Base-by-base conservation (phyloP, 2,329 filamentous ascomycete species). In the Penicillium sp. region DNA sequence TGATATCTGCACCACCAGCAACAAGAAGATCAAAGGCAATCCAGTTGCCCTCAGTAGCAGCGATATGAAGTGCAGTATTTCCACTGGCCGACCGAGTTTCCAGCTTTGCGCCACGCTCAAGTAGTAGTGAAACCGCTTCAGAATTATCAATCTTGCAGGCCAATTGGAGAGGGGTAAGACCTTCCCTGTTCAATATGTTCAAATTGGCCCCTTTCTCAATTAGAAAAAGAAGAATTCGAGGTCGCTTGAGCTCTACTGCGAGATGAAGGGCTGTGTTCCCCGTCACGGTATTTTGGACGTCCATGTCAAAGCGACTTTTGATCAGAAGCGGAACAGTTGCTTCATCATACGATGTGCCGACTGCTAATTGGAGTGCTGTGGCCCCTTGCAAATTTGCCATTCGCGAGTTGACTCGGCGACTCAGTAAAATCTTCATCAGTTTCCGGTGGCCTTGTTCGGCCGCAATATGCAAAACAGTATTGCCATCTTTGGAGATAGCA, bases 381-480 rank as follows among this genome's bases (percentile, higher is more conserved):
- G 50, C 43, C 0, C 71, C 72, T 39, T 65, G n/a, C 0, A 61
- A 1, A 9, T 69, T 66, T 1, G 64, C 61, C 14, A 53, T 66
- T 13, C 54, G 63, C 0, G 60, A 47, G 19, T 72, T 67, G 0
- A 63, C 56, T 0, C 51, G 64, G 0, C 54, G 60, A 1, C 47
- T 40, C 11, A 71, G 58, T 6, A 74, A 56, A 0, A 68, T 1
- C 46, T 66, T 73, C 50, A 74, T 69, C 7, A 62, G 50, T 50
- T 68, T 70, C 1, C 70, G 56, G 5, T 73, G 65, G 6, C 71
- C 71, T 44, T 61, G 50, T 10, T 66, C 31, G 0, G 66, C 60
- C 4, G 68, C 74, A 47, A 72, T 52, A 39, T 75, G 72, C 16
- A 77, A 54, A 5, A 70, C 67, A 3, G 73, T 75, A 16, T 71